Evolutionary conservation across 116 monocot genomes (phyloP).

Genomic region (Cymodocea nodosa): DNA sequence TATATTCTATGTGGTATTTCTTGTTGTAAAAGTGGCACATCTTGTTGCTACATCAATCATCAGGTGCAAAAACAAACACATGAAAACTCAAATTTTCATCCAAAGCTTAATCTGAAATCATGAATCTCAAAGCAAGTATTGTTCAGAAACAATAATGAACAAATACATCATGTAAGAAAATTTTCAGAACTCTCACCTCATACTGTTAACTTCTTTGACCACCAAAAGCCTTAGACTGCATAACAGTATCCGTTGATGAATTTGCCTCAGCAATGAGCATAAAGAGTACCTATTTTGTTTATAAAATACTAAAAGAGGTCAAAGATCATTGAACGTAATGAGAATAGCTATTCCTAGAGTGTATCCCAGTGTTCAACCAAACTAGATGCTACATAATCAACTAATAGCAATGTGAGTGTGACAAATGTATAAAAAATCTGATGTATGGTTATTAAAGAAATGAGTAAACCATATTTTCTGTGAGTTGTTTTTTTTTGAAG

Average conservation of each 20-base stretch:
- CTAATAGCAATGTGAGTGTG: too few species aligned
- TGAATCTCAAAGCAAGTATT: neutral
- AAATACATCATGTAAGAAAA: neutral
- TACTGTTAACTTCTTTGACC: neutral
- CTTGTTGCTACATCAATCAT: neutral
- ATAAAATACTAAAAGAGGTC: neutral
- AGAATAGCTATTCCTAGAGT: too few species aligned
- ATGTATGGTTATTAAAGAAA: too few species aligned
- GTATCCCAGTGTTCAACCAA: too few species aligned
- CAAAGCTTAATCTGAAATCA: neutral
- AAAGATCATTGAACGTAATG: neutral
- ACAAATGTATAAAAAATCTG: too few species aligned
- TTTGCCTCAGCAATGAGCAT: neutral
- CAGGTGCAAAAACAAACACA: too few species aligned
- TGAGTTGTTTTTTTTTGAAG: too few species aligned
- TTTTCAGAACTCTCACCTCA: neutral
- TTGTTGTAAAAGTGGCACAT: neutral
- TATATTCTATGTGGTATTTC: neutral
- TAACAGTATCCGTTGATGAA: conserved; percentile 4
- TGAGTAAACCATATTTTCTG: too few species aligned
- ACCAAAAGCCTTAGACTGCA: conserved; percentile 6
- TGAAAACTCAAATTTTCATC: neutral
- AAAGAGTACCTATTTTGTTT: conserved; percentile 1
- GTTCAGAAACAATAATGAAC: neutral
- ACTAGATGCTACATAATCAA: too few species aligned